Evolutionary conservation across 768 basidiomycete species (phyloP), one percentile per base, ranked within the genome.

Genomic region (Tylopilus plumbeoviolaceoides): DNA sequence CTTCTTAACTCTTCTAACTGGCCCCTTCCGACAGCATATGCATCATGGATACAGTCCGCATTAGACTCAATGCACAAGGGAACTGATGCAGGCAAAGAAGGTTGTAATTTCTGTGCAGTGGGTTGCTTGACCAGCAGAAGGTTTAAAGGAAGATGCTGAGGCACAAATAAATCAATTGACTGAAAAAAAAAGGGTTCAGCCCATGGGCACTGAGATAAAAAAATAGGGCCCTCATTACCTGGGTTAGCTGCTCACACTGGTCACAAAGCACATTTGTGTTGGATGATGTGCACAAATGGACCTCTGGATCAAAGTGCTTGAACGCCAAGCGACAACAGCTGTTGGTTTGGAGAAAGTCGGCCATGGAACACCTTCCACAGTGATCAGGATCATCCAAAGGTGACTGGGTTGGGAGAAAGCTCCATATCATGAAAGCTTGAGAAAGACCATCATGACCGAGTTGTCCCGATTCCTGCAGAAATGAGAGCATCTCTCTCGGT

Each of bases 381-480:
- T 57, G 56, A 6, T 49, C 51, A 0, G 33, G 33, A 18, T 52
- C 45, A 1, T 40, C 21, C 4, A 27, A 2, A 18, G 31, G n/a
- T 1, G 56, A 20, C 1, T 9, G 23, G 0, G 0, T 7, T 0
- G 42, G 51, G 0, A n/a, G 0, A 1, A 10, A 8, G 23, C 51
- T 59, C 48, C 50, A 60, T 25, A 60, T 44, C 0, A 46, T 39
- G n/a, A 60, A 9, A 0, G 54, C 28, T 0, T 47, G 8, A 0
- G 48, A 60, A 5, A 23, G 1, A 0, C 58, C 45, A 15, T 60
- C 57, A 18, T 45, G 28, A 0, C 59, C 59, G 7, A 60, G 54
- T 5, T 17, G 48, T 0, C 59, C 51, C 5, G 51, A 59, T 7
- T 60, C 59, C 39, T 59, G 59, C 7, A 60, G 58, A 39, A 60